A percentile compares a stretch with the other conserved stretches of the same genome.
These are phyloP conservation scores for Mycena pura DNA, from an alignment of 768 basidiomycete genomes.

Conservation along the genomic window DNA sequence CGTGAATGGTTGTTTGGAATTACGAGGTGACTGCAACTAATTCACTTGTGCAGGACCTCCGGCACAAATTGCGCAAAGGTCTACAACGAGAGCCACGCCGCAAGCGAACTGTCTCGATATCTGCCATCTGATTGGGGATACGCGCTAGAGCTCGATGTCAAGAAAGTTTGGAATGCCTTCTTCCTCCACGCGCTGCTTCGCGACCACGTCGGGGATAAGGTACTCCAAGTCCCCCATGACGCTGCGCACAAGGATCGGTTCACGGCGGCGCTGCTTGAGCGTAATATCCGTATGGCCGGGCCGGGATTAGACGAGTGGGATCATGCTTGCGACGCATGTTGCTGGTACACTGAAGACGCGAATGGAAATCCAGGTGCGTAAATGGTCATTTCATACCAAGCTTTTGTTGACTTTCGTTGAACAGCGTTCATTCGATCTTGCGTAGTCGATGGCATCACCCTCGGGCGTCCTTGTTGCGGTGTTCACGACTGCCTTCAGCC, in stretches of 20 bases:
- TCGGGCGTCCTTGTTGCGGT: slow-evolving; percentile 35
- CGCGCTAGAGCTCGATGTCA: neutral
- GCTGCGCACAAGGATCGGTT: slow-evolving; percentile 10
- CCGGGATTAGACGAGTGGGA: slow-evolving; percentile 28
- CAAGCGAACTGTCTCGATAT: neutral
- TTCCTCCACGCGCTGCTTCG: neutral
- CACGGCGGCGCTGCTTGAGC: slow-evolving; percentile 12
- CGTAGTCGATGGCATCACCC: slow-evolving; percentile 35
- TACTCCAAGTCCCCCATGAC: neutral
- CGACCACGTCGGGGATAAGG: neutral
- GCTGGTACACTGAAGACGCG: slow-evolving; percentile 3
- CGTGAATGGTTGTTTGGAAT: too few relatives aligned
- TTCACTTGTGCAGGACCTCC: neutral
- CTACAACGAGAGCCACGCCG: neutral
- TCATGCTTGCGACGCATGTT: slow-evolving; percentile 29
- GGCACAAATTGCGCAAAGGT: neutral
- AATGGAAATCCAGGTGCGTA: neutral
- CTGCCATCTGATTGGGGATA: neutral
- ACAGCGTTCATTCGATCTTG: slow-evolving; percentile 20
- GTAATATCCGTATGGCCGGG: slow-evolving; percentile 26
- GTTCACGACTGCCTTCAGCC: slow-evolving; percentile 32
- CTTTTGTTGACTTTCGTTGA: neutral
- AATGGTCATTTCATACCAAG: neutral
- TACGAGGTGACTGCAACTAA: too few relatives aligned
- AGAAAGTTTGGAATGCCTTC: slow-evolving; percentile 3